These are phyloP conservation scores for Zoysia japonica DNA, from an alignment of 176 grass and related monocot species.

Conservation along the genomic window DNA sequence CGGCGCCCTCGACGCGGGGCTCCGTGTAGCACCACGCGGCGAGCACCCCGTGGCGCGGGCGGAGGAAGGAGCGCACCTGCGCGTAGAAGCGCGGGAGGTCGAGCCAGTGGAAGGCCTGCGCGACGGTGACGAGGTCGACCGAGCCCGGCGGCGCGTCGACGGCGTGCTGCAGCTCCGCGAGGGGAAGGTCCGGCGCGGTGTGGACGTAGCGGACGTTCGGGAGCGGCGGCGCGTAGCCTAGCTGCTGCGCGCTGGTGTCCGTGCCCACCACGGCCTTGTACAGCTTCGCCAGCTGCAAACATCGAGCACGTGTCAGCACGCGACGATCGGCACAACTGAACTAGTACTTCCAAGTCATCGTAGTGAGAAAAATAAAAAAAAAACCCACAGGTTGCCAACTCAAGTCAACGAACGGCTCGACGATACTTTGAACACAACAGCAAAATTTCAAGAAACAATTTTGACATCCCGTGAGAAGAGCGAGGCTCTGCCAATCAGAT, in stretches of 20 bases:
- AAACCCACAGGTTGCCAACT: neutral
- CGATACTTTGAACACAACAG: neutral
- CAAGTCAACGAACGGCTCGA: neutral
- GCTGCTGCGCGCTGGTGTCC: conserved; percentile 84
- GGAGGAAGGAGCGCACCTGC: conserved; percentile 53
- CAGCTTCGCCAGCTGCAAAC: conserved; percentile 53
- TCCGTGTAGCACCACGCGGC: conserved; percentile 91
- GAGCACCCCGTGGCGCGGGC: conserved; percentile 51
- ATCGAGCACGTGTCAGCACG: neutral
- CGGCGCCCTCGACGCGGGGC: conserved; percentile 53
- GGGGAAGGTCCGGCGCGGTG: conserved; percentile 42
- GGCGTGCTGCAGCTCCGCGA: conserved; percentile 37
- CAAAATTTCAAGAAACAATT: neutral
- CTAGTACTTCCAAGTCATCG: neutral
- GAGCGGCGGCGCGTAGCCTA: conserved; percentile 48
- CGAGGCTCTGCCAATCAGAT: too few species aligned
- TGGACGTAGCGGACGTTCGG: conserved; percentile 65
- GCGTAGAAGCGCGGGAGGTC: conserved; percentile 73
- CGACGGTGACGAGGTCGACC: conserved; percentile 75
- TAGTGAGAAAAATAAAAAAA: too few species aligned
- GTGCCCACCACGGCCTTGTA: conserved; percentile 74
- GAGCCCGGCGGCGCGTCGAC: conserved; percentile 47
- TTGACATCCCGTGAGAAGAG: neutral
- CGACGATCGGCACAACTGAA: neutral
- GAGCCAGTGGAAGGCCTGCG: conserved; percentile 91